Base-by-base conservation (phyloP, 208 protist genomes). In the Trypanosoma melophagium region DNA sequence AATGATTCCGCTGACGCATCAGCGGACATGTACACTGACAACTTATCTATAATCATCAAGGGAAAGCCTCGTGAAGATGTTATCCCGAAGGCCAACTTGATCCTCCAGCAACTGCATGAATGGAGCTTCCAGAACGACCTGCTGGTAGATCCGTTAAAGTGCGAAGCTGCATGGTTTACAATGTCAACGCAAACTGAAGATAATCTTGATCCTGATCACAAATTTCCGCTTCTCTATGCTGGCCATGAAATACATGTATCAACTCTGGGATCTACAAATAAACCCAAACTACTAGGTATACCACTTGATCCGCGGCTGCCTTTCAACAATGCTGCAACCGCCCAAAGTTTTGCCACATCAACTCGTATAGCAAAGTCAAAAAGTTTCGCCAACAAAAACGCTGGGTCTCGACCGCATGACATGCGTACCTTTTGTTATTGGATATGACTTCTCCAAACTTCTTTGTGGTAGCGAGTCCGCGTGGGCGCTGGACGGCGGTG, bases 361-460 rank as follows among this genome's bases (percentile, higher is more conserved):
- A 47, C 35, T 61, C 35, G 57, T 12, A 22, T 47, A 9, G 57
- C 57, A 49, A 2, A 47, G 35, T 38, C 49, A 8, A 47, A 12
- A 16, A 24, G 57, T 38, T 25, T 61, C 8, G 57, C 57, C 8
- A 28, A 61, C 9, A 8, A 44, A 22, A 24, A 28, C 1, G n/a
- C n/a, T 2, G 57, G 57, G 7, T 35, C 57, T n/a, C 28, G 12
- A 45, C 57, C 38, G 1, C 57, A 47, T 49, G 25, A 17, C 8
- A 45, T 61, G 57, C 0, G 25, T 22, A 13, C 40, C 40, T 9
- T 61, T 61, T 47, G 57, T 47, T 35, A 47, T 24, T 49, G 57
- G 57, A 16, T 61, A 61, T 47, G 57, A 35, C 2, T 12, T 49
- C 0, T 44, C 57, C 57, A 61, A 61, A 38, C 57, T 61, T 17